Evolutionary conservation across 2,329 filamentous ascomycete species (phyloP).

Genomic region (Fonsecaea multimorphosa): DNA sequence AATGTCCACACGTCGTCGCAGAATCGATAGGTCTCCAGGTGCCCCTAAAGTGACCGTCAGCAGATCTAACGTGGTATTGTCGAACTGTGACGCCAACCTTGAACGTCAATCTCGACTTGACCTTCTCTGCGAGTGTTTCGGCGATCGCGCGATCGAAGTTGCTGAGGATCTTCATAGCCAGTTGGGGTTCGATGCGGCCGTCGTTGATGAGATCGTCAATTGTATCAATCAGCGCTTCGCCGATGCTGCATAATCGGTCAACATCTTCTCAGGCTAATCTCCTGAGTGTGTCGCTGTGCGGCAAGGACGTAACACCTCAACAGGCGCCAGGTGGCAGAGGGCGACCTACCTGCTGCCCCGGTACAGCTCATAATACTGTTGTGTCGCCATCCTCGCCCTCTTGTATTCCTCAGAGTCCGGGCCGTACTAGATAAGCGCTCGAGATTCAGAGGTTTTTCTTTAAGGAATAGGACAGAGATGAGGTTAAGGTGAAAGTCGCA

Average conservation of each 20-base stretch:
- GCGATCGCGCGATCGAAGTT: constrained; percentile 96
- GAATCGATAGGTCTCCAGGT: constrained; percentile 97
- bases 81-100: constrained; percentile 67
- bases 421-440: not conserved
- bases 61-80: not conserved
- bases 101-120: constrained; percentile 89
- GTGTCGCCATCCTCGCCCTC: constrained; percentile 43
- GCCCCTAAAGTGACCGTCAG: constrained; percentile 67
- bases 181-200: constrained; percentile 92
- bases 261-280: constrained; percentile 24
- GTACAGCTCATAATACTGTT: constrained; percentile 88
- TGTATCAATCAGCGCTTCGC: constrained; percentile 89
- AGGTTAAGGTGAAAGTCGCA: not conserved
- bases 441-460: not conserved
- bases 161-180: constrained; percentile 96
- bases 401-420: not conserved
- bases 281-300: not conserved
- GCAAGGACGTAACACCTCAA: constrained; percentile 1
- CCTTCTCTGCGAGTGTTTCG: constrained; percentile 87
- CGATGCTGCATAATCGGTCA: constrained; percentile 69
- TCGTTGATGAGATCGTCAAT: constrained; percentile 96
- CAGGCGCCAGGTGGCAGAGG: not conserved
- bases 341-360: constrained; percentile 86
- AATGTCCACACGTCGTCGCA: constrained; percentile 99
- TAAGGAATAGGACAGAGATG: not conserved